Conservation (phyloP, 169 alveolate genomes). For the Eimeria acervulina region DNA sequence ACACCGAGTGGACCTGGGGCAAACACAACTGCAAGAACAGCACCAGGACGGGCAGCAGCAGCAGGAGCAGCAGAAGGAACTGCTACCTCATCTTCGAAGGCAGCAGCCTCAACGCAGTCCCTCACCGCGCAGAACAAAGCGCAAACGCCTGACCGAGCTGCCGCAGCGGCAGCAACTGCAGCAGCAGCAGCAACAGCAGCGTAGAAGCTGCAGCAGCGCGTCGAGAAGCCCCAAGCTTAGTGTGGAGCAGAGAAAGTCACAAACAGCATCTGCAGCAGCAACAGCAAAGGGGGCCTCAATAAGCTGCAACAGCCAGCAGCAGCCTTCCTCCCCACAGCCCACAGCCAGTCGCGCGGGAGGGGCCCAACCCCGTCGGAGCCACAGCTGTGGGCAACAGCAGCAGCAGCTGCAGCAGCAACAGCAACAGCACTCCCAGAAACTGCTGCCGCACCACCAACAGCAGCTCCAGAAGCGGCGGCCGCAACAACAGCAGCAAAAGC, state of each 20-base stretch:
- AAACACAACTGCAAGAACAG: neutral
- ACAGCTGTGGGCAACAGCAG: neutral
- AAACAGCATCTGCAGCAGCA: neutral
- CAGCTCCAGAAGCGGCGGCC: too few species aligned
- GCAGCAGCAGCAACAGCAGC: constrained; percentile 11
- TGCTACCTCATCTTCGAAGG: neutral
- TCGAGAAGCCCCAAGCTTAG: neutral
- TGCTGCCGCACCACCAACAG: too few species aligned
- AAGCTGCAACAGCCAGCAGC: neutral
- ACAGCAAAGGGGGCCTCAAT: neutral
- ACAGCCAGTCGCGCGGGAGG: neutral
- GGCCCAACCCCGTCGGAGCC: neutral
- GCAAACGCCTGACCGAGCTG: constrained; percentile 25
- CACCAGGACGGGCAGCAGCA: neutral
- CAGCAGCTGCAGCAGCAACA: constrained; percentile 5
- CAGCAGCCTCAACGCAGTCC: constrained; percentile 44
- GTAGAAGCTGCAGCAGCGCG: constrained; percentile 23
- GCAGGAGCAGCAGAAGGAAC: neutral
- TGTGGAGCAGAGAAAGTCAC: neutral
- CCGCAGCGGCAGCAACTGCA: constrained; percentile 33
- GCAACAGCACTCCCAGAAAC: neutral
- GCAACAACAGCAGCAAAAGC: neutral
- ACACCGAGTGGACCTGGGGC: neutral
- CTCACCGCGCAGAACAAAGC: constrained; percentile 41
- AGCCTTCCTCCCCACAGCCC: neutral